These are phyloP conservation scores for Dioscorea cayenensis DNA, from an alignment of 116 monocot genomes.

Conservation along the genomic window DNA sequence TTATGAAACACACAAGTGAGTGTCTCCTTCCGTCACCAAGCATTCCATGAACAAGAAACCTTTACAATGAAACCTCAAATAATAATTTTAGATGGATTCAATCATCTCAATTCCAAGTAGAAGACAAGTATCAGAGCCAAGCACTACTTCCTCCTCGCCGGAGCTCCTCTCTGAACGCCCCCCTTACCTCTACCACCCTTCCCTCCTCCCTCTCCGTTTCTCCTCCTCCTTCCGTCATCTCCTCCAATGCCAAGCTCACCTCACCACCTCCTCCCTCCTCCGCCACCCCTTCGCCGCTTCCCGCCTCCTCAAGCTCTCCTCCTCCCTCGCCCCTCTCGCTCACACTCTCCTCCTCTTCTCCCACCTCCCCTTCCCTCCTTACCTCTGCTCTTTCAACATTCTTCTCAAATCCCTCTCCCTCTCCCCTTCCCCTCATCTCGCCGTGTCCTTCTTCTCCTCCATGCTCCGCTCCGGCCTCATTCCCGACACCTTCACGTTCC, in stretches of 20 bases:
- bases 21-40: too few species aligned
- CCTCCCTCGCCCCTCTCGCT: conserved; percentile 5
- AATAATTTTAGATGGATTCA: too few species aligned
- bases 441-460: conserved; percentile 19
- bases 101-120: too few species aligned
- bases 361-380: conserved; percentile 11
- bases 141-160: too few species aligned
- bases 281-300: conserved; percentile 16
- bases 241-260: conserved; percentile 18
- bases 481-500: conserved; percentile 32
- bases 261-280: conserved; percentile 14
- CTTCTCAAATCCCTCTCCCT: conserved; percentile 10
- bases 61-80: too few species aligned
- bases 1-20: too few species aligned
- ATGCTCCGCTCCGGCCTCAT: conserved; percentile 1
- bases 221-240: conserved; percentile 1
- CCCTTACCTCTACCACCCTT: conserved; percentile 19
- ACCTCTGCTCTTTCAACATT: conserved; percentile 28
- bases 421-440: not conserved
- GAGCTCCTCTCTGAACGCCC: not conserved
- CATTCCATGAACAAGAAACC: too few species aligned
- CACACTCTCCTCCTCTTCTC: conserved; percentile 24
- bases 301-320: conserved; percentile 11
- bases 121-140: too few species aligned
- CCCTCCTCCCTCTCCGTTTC: conserved; percentile 10